These are phyloP conservation scores for grape (Vitis vinifera) DNA, from an alignment of 164 flowering plant genomes.

Conservation along the genomic window ASM3070453v1 NC_081822.1:35441001-35441500, in stretches of 20 bases:
- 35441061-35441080: constrained; percentile 23
- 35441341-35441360: constrained; percentile 93
- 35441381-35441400: constrained; percentile 88
- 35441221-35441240: constrained; percentile 93
- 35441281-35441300: constrained; percentile 93
- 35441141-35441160: constrained; percentile 71
- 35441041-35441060: constrained; percentile 25
- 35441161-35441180: constrained; percentile 47
- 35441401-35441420: constrained; percentile 90
- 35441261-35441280: constrained; percentile 79
- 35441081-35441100: constrained; percentile 34
- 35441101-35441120: constrained; percentile 51
- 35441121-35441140: constrained; percentile 83
- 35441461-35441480: constrained; percentile 89
- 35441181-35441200: constrained; percentile 54
- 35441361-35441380: constrained; percentile 91
- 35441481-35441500: constrained; percentile 74
- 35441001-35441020: constrained; percentile 16
- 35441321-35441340: constrained; percentile 93
- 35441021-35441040: constrained; percentile 17
- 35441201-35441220: constrained; percentile 83
- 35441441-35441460: constrained; percentile 84
- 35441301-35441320: constrained; percentile 80
- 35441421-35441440: constrained; percentile 88
- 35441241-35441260: constrained; percentile 93